Conservation (phyloP, 2,329 filamentous ascomycete species). For the Fusarium chuoi region DNA sequence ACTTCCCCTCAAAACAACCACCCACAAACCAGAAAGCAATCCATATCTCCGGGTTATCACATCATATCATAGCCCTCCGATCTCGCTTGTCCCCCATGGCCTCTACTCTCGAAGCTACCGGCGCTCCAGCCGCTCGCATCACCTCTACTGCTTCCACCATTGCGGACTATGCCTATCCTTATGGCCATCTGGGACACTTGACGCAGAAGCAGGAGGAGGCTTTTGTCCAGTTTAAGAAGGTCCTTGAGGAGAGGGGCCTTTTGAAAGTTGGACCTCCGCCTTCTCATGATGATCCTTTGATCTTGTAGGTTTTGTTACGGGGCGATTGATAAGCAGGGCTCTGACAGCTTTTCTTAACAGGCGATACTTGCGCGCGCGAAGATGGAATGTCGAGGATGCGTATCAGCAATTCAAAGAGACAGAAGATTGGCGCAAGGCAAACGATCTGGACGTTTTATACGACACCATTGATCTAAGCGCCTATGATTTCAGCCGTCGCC, state of each 20-base stretch:
- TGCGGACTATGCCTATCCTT: conserved; percentile 68
- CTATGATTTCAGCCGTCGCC: conserved; percentile 80
- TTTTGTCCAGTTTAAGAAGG: conserved; percentile 76
- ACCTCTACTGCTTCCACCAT: conserved; percentile 45
- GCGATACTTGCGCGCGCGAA: conserved; percentile 86
- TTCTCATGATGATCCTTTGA: conserved; percentile 78
- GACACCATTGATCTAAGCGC: conserved; percentile 86
- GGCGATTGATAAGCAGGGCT: conserved; percentile 3
- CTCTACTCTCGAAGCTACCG: conserved; percentile 37
- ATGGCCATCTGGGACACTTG: conserved; percentile 84
- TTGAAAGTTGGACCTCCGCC: conserved; percentile 66
- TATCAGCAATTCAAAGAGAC: conserved; percentile 87
- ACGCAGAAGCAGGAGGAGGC: conserved; percentile 73
- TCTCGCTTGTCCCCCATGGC: conserved; percentile 40
- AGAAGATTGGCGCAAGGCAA: conserved; percentile 85
- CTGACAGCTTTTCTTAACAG: conserved; percentile 56
- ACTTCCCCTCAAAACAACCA: conserved; percentile 5
- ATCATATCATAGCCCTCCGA: background rate
- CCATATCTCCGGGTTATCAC: background rate
- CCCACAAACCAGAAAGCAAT: background rate
- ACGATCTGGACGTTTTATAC: conserved; percentile 82
- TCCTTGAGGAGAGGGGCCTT: conserved; percentile 72
- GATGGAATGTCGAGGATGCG: conserved; percentile 81
- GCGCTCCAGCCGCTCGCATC: conserved; percentile 43
- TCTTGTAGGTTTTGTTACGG: conserved; percentile 65